These are phyloP conservation scores for Mycotypha africana DNA, from an alignment of 371 early-diverging fungal genomes.

Conservation along the genomic window DNA sequence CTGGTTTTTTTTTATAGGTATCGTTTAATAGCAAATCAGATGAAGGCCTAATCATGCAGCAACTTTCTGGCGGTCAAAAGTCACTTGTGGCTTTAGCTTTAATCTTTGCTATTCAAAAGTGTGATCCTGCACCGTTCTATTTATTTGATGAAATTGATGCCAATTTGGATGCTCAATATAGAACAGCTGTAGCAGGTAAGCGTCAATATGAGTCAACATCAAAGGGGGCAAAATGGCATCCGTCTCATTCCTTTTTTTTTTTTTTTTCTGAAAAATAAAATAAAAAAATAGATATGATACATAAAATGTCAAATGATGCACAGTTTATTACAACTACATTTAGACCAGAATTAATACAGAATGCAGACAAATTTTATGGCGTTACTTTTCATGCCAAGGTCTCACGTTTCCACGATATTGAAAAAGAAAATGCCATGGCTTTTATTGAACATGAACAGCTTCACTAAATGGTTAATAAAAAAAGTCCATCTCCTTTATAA, in stretches of 20 bases:
- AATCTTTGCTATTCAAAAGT: constrained; percentile 98
- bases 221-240: background rate
- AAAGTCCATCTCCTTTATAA: too few species aligned
- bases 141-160: constrained; percentile 99
- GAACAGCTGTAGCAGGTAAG: constrained; percentile 87
- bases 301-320: constrained; percentile 76
- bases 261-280: too few species aligned
- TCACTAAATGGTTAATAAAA: background rate
- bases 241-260: background rate
- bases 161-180: constrained; percentile 95
- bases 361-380: constrained; percentile 95
- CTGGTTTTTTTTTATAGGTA: constrained; percentile 37
- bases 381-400: constrained; percentile 91
- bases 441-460: constrained; percentile 60
- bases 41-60: constrained; percentile 91
- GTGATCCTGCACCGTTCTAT: constrained; percentile 99
- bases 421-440: constrained; percentile 61
- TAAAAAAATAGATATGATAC: constrained; percentile 89
- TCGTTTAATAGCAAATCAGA: constrained; percentile 85
- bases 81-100: constrained; percentile 96
- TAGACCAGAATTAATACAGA: constrained; percentile 88
- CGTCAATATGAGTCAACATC: too few species aligned
- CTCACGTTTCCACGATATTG: constrained; percentile 62
- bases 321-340: constrained; percentile 99
- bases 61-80: constrained; percentile 99